phyloP scores from a whole-genome alignment of 2,329 filamentous ascomycete genomes.

The Colletotrichum lini region DNA sequence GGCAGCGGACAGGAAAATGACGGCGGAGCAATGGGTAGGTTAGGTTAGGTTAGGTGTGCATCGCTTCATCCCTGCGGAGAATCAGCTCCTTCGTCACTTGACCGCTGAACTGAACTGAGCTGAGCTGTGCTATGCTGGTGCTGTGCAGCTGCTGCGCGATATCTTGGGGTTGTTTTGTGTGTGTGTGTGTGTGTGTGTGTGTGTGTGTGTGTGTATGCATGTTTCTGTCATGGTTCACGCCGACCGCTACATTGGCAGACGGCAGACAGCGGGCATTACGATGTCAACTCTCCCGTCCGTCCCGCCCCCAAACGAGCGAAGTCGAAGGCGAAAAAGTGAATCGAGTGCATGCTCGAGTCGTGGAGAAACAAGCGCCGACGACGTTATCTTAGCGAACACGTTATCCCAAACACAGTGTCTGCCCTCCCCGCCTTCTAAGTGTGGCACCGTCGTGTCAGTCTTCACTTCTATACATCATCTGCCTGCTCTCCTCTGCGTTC shows the following conservation, averaged over 20 bases:
- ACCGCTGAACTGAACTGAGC: background rate
- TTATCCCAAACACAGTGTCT: background rate
- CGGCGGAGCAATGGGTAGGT: background rate
- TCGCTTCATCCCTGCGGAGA: constrained; percentile 2
- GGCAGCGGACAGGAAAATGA: constrained; percentile 1
- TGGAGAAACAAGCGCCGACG: constrained; percentile 21
- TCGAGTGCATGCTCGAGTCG: background rate
- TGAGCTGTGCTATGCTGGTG: no score
- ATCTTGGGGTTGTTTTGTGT: background rate
- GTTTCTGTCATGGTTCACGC: background rate
- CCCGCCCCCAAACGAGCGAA: no score
- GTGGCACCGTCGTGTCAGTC: background rate
- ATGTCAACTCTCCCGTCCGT: background rate
- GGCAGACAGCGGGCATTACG: background rate
- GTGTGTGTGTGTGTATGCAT: no score
- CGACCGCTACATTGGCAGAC: constrained; percentile 8
- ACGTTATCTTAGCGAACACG: background rate
- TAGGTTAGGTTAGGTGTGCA: no score
- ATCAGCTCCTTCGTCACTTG: constrained; percentile 4
- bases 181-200: no score
- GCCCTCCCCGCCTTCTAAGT: background rate
- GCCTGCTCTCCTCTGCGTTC: no score
- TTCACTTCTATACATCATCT: no score
- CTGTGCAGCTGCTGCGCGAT: background rate
- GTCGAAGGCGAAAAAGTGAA: background rate